phyloP scores from a whole-genome alignment of 148 eudicot genomes.

The Persicaria tinctoria region DNA sequence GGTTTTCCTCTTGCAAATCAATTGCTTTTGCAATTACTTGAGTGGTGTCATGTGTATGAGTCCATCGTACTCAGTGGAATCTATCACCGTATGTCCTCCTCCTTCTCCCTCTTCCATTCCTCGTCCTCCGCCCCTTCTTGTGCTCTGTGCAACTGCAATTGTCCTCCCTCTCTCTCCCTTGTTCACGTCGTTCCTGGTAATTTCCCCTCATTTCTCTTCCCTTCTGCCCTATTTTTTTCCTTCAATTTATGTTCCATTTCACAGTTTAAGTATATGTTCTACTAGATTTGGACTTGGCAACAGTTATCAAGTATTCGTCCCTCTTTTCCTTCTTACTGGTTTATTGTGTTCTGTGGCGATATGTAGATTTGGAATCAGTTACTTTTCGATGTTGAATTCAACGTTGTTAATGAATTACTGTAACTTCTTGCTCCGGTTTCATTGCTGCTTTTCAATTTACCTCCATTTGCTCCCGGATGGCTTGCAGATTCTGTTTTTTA shows the following conservation, averaged over 20 bases:
- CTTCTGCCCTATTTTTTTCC: not conserved
- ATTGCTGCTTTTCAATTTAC: not conserved
- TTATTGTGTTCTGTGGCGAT: not conserved
- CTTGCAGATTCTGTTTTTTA: not conserved
- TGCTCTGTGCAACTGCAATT: conserved; percentile 54
- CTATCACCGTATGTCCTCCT: conserved; percentile 18
- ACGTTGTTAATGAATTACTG: not conserved
- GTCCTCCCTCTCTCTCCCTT: conserved; percentile 83
- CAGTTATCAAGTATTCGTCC: not conserved
- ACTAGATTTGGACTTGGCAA: not conserved
- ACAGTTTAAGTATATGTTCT: not conserved
- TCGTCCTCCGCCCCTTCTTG: conserved; percentile 33
- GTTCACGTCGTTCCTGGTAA: conserved; percentile 69
- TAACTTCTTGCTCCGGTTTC: not conserved
- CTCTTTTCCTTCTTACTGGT: not conserved
- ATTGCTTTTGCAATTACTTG: no score
- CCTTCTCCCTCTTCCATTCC: not conserved
- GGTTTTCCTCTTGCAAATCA: no score
- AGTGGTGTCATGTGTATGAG: no score
- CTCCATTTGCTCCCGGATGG: not conserved
- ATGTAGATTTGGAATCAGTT: not conserved
- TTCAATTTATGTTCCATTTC: not conserved
- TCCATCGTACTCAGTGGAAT: no score
- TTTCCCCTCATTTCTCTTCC: not conserved
- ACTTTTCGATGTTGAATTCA: not conserved